phyloP scores from a whole-genome alignment of 2,329 filamentous ascomycete genomes.

The Pseudogymnoascus sp. region DNA sequence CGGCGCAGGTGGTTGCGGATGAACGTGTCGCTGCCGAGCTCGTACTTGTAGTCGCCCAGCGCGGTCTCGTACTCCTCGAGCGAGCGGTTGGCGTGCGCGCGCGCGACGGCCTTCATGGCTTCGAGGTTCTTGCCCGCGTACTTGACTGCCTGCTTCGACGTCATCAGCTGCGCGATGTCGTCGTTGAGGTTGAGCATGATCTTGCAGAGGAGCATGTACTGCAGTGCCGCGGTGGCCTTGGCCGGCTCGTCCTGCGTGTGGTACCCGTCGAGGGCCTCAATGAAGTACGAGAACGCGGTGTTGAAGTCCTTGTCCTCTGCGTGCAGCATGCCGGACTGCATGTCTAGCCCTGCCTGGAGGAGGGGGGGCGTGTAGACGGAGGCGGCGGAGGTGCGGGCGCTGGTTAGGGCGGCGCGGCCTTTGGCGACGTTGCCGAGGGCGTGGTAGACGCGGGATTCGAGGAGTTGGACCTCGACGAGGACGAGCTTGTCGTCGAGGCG shows the following conservation, averaged over 20 bases:
- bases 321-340: conserved; percentile 98
- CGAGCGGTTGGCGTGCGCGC: conserved; percentile 89
- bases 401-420: conserved; percentile 87
- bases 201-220: conserved; percentile 99
- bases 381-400: conserved; percentile 86
- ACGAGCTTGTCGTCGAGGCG: conserved; percentile 97
- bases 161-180: conserved; percentile 91
- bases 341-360: conserved; percentile 91
- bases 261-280: conserved; percentile 96
- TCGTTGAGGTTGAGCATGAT: conserved; percentile 97
- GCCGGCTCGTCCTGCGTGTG: conserved; percentile 79
- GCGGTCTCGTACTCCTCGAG: conserved; percentile 96
- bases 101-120: conserved; percentile 97
- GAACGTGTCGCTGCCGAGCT: conserved; percentile 90
- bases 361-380: conserved; percentile 95
- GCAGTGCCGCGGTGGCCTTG: conserved; percentile 91
- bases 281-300: conserved; percentile 97
- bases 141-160: conserved; percentile 91
- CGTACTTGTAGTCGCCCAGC: conserved; percentile 80
- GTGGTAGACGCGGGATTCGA: conserved; percentile 96
- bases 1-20: conserved; percentile 94
- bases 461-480: conserved; percentile 91
- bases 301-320: conserved; percentile 99
- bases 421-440: conserved; percentile 94
- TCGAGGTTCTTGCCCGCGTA: conserved; percentile 94